Base-by-base conservation (phyloP, 1,139 yeast genomes). In the Nakaseomyces kungkrabaensis region DNA sequence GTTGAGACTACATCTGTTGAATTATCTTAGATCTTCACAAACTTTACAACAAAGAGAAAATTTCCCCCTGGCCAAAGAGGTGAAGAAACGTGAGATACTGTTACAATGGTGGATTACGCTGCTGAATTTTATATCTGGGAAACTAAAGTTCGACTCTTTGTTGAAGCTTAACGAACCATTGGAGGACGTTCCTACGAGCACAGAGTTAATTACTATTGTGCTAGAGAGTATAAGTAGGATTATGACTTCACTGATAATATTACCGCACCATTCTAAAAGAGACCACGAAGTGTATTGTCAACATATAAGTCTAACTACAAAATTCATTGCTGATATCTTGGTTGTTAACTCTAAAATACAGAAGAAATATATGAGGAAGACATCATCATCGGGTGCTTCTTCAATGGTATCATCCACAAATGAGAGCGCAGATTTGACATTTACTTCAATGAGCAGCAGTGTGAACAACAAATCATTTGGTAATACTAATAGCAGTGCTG, bases 61-160 rank as follows among this genome's bases (percentile, higher is more conserved):
- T 32, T 38, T 31, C 41, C 45, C 25, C 9, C 7, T 4, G 22
- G 26, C 31, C n/a, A 8, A 24, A 29, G 29, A 7, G 11, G 25
- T 41, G 6, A 41, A 17, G n/a, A 22, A 51, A 31, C 51, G 60
- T 45, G 60, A 59, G 42, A 56, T 56, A 4, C 49, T 63, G 36
- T 50, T 53, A 5, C 68, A 64, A 46, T 65, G 69, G 69, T 65
- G 69, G 69, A 52, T 60, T 1, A 56, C 63, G 2, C 47, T 63
- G 25, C 45, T 65, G 46, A 62, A 62, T 48, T 58, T 57, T 45
- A 48, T 62, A 27, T 57, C 53, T 34, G 54, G 57, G 40, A 41
- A 29, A 29, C 44, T 41, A 4, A 41, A 41, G 34, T 41, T 41
- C n/a, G 59, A 58, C 50, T 46, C 40, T 4, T 4, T 48, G 32